Conservation (phyloP, 2,329 filamentous ascomycete genomes). For the Madurella mycetomatis region DNA sequence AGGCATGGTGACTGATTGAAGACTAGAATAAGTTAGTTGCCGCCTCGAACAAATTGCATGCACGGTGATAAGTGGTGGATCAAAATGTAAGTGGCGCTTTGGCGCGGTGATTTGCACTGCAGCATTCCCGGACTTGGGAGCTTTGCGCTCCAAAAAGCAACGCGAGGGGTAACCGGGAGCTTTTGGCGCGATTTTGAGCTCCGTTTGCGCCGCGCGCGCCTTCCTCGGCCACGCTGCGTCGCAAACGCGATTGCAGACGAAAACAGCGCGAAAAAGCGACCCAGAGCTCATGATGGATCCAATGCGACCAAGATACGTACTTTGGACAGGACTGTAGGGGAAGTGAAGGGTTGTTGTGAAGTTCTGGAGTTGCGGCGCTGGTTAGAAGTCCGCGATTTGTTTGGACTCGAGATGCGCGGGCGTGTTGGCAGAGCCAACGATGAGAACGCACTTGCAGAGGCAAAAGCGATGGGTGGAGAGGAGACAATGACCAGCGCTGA, state of each 20-base stretch:
- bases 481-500: slow-evolving; percentile 11
- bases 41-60: neutral
- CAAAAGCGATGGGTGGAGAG: slow-evolving; percentile 16
- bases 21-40: slow-evolving; percentile 27
- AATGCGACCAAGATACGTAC: slow-evolving; percentile 33
- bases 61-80: neutral
- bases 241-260: slow-evolving; percentile 39
- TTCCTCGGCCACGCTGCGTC: slow-evolving; percentile 26
- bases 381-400: slow-evolving; percentile 17
- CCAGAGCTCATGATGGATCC: slow-evolving; percentile 34
- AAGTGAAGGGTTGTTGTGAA: slow-evolving; percentile 12
- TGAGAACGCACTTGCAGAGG: slow-evolving; percentile 6
- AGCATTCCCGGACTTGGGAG: too few relatives aligned
- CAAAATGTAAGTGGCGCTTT: neutral
- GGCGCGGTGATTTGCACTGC: neutral
- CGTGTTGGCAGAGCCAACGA: slow-evolving; percentile 10
- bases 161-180: neutral
- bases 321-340: slow-evolving; percentile 26
- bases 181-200: neutral
- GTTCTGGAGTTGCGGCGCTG: slow-evolving; percentile 9
- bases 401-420: slow-evolving; percentile 18
- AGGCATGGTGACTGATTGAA: slow-evolving; percentile 48
- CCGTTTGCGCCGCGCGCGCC: slow-evolving; percentile 3
- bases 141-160: neutral
- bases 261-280: slow-evolving; percentile 30